Conservation (phyloP, 169 alveolate species). For the Plasmodium blacklocki region DNA sequence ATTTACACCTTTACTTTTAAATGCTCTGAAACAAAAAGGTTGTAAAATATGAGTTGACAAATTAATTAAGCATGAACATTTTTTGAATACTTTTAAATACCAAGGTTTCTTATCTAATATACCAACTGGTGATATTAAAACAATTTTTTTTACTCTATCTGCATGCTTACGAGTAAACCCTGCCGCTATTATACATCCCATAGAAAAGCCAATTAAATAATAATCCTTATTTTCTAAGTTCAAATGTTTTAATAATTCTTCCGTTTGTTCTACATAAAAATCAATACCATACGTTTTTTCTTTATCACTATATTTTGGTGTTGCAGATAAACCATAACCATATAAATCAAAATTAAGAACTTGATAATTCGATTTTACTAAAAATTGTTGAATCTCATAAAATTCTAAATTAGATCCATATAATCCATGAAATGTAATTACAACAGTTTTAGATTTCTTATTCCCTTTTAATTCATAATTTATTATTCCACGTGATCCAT, state of each 20-base stretch:
- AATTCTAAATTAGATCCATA: slow-evolving; percentile 85
- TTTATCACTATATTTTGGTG: slow-evolving; percentile 81
- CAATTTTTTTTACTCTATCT: slow-evolving; percentile 80
- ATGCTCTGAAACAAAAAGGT: slow-evolving; percentile 46
- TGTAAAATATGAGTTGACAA: slow-evolving; percentile 37
- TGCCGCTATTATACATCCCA: slow-evolving; percentile 86
- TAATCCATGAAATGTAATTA: slow-evolving; percentile 86
- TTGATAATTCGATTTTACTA: slow-evolving; percentile 76
- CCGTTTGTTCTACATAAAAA: slow-evolving; percentile 84
- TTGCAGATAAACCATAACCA: slow-evolving; percentile 87
- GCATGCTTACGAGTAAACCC: slow-evolving; percentile 82
- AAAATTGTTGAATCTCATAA: slow-evolving; percentile 76
- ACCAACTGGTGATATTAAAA: slow-evolving; percentile 87
- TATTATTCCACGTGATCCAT: slow-evolving; percentile 81
- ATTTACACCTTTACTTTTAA: slow-evolving; percentile 20
- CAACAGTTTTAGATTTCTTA: slow-evolving; percentile 60
- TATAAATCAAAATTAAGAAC: slow-evolving; percentile 86
- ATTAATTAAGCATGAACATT: slow-evolving; percentile 79
- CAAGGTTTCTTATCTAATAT: slow-evolving; percentile 79
- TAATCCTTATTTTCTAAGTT: slow-evolving; percentile 73
- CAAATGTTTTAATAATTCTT: slow-evolving; percentile 79
- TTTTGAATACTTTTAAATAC: slow-evolving; percentile 65
- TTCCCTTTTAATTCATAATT: slow-evolving; percentile 82
- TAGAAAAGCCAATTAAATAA: slow-evolving; percentile 84
- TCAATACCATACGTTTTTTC: slow-evolving; percentile 81